phyloP scores from a whole-genome alignment of 192 early-diverging fungal genomes.

The Cladochytrium replicatum region DNA sequence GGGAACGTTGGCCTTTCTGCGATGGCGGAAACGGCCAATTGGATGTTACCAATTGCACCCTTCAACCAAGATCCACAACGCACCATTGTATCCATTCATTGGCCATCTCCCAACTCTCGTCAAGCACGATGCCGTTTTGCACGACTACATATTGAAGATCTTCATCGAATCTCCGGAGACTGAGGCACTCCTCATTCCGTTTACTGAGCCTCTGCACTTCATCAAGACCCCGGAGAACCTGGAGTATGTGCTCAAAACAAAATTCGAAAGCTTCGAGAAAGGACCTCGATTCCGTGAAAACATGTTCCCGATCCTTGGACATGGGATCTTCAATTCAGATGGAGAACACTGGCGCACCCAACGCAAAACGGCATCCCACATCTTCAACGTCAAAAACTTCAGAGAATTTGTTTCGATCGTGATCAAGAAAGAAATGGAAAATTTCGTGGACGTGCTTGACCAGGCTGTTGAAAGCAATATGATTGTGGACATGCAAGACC shows the following conservation, averaged over 20 bases:
- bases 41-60: too few relatives aligned
- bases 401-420: conserved; percentile 20
- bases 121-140: too few relatives aligned
- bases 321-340: conserved; percentile 64
- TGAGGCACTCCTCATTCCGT: too few relatives aligned
- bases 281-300: conserved; percentile 5
- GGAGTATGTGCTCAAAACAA: conserved; percentile 23
- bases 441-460: conserved; percentile 3
- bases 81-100: too few relatives aligned
- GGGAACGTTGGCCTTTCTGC: too few relatives aligned
- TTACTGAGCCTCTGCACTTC: too few relatives aligned
- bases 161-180: too few relatives aligned
- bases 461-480: conserved; percentile 7
- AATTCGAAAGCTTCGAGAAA: conserved; percentile 26
- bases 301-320: conserved; percentile 35
- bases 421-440: conserved; percentile 18
- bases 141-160: too few relatives aligned
- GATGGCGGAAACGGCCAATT: too few relatives aligned
- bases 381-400: conserved; percentile 36
- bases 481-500: conserved; percentile 21
- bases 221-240: conserved; percentile 19
- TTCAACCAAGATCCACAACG: too few relatives aligned
- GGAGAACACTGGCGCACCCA: conserved; percentile 54
- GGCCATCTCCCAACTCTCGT: too few relatives aligned
- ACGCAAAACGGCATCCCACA: conserved; percentile 39